Evolutionary conservation across 352 stramenopile genomes (phyloP).

Genomic region (Sclerospora graminicola): DNA sequence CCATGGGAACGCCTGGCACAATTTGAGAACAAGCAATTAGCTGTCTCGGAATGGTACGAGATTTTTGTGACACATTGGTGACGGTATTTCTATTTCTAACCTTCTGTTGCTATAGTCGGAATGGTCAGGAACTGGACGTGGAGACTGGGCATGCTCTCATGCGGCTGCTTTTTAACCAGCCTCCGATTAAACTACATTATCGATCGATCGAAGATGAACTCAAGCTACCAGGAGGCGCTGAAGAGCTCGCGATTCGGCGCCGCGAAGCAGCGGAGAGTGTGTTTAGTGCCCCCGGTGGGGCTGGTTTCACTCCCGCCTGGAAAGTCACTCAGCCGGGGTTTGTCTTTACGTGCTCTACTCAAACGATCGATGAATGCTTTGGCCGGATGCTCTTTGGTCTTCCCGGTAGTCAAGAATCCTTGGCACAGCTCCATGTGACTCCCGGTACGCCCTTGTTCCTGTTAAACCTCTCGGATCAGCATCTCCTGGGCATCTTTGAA

Average conservation of each 20-base stretch:
- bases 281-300: slow-evolving; percentile 16
- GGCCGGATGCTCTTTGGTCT: slow-evolving; percentile 79
- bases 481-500: slow-evolving; percentile 81
- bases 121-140: slow-evolving; percentile 53
- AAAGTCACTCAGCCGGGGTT: slow-evolving; percentile 54
- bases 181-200: slow-evolving; percentile 75
- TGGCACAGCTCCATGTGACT: slow-evolving; percentile 50
- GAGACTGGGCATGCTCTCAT: slow-evolving; percentile 64
- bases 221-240: slow-evolving; percentile 53
- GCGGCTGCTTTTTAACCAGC: slow-evolving; percentile 71
- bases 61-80: neutral
- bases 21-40: slow-evolving; percentile 60
- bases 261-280: slow-evolving; percentile 70
- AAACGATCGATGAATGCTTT: slow-evolving; percentile 84
- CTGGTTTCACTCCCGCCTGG: slow-evolving; percentile 32
- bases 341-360: slow-evolving; percentile 67
- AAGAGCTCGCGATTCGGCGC: slow-evolving; percentile 60
- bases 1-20: slow-evolving; percentile 69
- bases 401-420: slow-evolving; percentile 51
- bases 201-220: slow-evolving; percentile 77
- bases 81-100: slow-evolving; percentile 2
- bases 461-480: slow-evolving; percentile 77
- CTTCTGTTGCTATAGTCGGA: slow-evolving; percentile 24
- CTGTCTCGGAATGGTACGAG: slow-evolving; percentile 46
- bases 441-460: slow-evolving; percentile 78